Percentiles rank a stretch among this genome's conserved stretches.
These are phyloP conservation scores for Chlorella sp. DNA, from an alignment of 139 green algal species.

Conservation along the genomic window DNA sequence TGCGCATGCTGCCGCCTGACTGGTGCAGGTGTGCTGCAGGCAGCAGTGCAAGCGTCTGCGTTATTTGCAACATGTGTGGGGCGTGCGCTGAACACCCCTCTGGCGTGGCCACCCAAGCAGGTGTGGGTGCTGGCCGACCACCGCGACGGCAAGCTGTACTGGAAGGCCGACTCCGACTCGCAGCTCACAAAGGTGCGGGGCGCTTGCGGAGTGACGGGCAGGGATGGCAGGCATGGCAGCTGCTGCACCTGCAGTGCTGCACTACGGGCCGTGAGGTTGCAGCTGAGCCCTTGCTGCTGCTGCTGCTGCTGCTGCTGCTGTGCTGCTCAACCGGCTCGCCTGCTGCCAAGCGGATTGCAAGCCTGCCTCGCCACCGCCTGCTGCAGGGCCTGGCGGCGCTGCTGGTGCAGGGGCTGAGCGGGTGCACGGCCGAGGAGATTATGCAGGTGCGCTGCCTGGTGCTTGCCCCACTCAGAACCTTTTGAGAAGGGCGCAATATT, in stretches of 20 bases:
- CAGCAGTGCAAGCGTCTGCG: no score
- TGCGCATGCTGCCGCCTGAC: neutral
- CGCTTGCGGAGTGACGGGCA: no score
- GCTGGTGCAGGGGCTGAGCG: slow-evolving; percentile 92
- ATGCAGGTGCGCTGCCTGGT: slow-evolving; percentile 22
- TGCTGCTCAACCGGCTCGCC: neutral
- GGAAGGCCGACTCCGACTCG: slow-evolving; percentile 94
- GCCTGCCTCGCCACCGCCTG: neutral
- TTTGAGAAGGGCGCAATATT: no score
- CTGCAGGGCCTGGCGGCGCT: slow-evolving; percentile 86
- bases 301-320: neutral
- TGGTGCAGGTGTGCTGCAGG: neutral
- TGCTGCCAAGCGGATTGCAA: neutral
- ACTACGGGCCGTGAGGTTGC: no score
- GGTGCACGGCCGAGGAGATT: slow-evolving; percentile 75
- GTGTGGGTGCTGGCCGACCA: slow-evolving; percentile 94
- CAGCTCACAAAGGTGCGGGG: slow-evolving; percentile 90
- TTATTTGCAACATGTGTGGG: neutral
- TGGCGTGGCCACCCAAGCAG: slow-evolving; percentile 50
- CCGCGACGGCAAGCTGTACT: slow-evolving; percentile 84
- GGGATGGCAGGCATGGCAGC: neutral
- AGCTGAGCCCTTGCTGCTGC: neutral
- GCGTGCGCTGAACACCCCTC: neutral
- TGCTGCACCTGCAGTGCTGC: neutral
- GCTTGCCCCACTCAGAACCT: no score